A percentile compares a stretch with the other conserved stretches of the same genome.
Conservation (phyloP, 2,329 filamentous ascomycete genomes). For the Rhexocercosporidium sp. region DNA sequence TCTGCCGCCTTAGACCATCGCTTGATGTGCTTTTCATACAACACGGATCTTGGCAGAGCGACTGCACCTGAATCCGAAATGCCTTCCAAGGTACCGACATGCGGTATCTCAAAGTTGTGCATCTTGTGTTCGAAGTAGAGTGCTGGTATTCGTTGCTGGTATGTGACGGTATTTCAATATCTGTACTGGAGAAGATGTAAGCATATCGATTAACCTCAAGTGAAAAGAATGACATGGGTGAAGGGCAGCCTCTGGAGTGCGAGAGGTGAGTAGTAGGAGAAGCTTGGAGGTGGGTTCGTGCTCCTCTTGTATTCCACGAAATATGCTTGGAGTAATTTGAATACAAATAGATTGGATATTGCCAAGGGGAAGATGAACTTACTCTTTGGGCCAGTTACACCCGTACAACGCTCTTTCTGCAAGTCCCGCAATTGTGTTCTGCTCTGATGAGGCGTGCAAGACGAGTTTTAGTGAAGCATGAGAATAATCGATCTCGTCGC, state of each 20-base stretch:
- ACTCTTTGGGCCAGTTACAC: neutral
- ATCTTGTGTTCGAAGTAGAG: neutral
- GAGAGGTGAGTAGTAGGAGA: no score
- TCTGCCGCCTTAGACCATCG: constrained; percentile 33
- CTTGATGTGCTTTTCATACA: constrained; percentile 15
- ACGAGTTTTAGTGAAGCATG: neutral
- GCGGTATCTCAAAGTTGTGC: neutral
- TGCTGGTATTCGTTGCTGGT: no score
- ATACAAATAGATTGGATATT: no score
- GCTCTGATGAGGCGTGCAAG: neutral
- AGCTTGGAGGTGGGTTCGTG: no score
- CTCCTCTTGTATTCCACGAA: no score
- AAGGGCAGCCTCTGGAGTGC: no score
- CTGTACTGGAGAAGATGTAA: no score
- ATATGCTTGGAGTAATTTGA: no score
- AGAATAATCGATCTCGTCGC: neutral
- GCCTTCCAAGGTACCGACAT: neutral
- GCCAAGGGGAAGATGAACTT: neutral
- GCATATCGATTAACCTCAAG: no score
- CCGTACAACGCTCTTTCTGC: neutral
- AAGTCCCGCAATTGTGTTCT: neutral
- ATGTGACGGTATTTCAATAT: no score
- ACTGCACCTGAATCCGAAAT: neutral
- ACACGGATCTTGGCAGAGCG: neutral
- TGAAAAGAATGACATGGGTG: no score